phyloP scores from a whole-genome alignment of 768 basidiomycete species.

The Megacollybia marginata region DNA sequence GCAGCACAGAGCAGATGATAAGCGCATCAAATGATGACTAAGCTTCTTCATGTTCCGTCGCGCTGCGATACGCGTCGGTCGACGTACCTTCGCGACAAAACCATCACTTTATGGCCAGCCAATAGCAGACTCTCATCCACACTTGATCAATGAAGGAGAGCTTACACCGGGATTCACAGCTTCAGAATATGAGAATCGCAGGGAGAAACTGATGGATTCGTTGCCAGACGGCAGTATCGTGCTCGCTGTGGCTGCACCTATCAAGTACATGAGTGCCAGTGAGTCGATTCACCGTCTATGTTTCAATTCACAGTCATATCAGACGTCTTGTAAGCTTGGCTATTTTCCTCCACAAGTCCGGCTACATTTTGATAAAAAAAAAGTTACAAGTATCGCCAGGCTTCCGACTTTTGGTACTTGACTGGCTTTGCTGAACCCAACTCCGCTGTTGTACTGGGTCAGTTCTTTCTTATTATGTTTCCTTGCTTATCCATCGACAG shows the following conservation, averaged over 20 bases:
- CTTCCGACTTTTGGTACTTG: conserved; percentile 90
- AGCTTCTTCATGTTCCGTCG: too few species aligned
- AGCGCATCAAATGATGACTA: too few species aligned
- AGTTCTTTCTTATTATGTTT: conserved; percentile 5
- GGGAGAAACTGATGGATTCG: conserved; percentile 61
- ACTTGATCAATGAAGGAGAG: conserved; percentile 64
- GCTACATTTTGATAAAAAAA: conserved; percentile 7
- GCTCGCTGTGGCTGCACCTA: conserved; percentile 66
- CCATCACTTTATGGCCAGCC: conserved; percentile 82
- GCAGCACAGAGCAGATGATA: too few species aligned
- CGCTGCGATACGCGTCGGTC: too few species aligned
- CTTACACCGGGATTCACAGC: conserved; percentile 77
- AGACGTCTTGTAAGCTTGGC: conserved; percentile 72
- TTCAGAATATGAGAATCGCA: conserved; percentile 69
- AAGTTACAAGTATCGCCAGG: conserved; percentile 96
- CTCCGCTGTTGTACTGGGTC: conserved; percentile 79
- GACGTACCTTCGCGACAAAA: conserved; percentile 26
- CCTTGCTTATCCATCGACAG: too few species aligned
- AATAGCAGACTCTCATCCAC: conserved; percentile 68
- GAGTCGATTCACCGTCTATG: conserved; percentile 22
- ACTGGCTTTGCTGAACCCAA: conserved; percentile 95
- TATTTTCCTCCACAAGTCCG: background rate
- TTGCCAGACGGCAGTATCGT: conserved; percentile 72
- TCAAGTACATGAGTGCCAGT: conserved; percentile 86
- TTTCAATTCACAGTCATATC: conserved; percentile 2